Base-by-base conservation (phyloP, 2,329 filamentous ascomycete genomes). In the Diaporthe longicolla region DNA sequence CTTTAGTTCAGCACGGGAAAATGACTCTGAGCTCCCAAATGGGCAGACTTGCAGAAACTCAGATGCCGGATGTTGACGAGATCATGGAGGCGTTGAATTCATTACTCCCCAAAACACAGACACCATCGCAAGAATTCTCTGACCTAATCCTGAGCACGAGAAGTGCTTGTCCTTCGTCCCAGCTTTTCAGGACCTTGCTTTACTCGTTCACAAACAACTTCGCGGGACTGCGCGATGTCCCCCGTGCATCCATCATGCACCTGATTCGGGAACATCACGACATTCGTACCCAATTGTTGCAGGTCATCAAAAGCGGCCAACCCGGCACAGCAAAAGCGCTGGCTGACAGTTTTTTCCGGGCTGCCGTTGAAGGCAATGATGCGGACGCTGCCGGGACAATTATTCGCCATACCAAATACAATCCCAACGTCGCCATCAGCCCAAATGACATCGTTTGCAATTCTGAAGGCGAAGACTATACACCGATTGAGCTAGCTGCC, bases 21-120 rank as follows among this genome's bases (percentile, higher is more conserved):
- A 8, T 3, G 8, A 32, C 15, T 0, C 15, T 3, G 21, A 1
- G 0, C 6, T 11, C 21, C 24, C 13, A 45, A 1, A 21, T 24
- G 3, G 9, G 8, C 1, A 1, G 11, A 1, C 17, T 9, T 2
- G 3, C 4, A 13, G 15, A 40, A 24, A n/a, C 8, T 1, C 24
- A 48, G 17, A 21, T 32, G 15, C 59, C 58, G 0, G 59, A 32
- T 9, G 26, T 15, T 8, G 59, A 63, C 3, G 59, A 63, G 10
- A 29, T 48, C 0, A n/a, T 65, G 1, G 59, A 65, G 26, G 48
- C 17, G 3, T 29, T 65, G 17, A 26, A 50, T 15, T 65, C 59
- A 0, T 35, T 65, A 24, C 24, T 65, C 0, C 59, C 59, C 7
- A 40, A 65, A 0, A 26, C 35, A 2, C 37, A 26, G n/a, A 21